Evolutionary conservation across 768 basidiomycete species (phyloP).

Genomic region (Auricularia sp.): DNA sequence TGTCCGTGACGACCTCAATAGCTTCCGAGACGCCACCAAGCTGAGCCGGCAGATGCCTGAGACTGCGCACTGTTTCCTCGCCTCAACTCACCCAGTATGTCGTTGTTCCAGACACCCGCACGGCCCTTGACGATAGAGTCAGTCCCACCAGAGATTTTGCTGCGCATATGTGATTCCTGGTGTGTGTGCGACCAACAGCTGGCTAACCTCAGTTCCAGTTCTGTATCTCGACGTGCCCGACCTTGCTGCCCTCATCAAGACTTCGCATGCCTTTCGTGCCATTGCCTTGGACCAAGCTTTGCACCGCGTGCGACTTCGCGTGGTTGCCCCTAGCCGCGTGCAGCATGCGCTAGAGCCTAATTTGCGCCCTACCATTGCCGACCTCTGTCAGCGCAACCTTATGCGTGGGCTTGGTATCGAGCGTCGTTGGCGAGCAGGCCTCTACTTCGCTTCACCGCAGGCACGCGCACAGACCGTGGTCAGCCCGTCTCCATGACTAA

Average conservation of each 20-base stretch:
- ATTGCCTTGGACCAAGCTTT: slow-evolving; percentile 55
- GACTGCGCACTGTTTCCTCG: background rate
- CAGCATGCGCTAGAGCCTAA: slow-evolving; percentile 54
- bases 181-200: slow-evolving; percentile 11
- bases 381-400: slow-evolving; percentile 60
- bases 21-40: too few relatives aligned
- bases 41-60: background rate
- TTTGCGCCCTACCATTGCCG: slow-evolving; percentile 53
- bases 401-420: slow-evolving; percentile 60
- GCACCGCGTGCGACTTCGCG: slow-evolving; percentile 47
- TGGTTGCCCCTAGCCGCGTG: slow-evolving; percentile 58
- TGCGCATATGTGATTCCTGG: slow-evolving; percentile 40
- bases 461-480: slow-evolving; percentile 26
- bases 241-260: slow-evolving; percentile 41
- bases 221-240: slow-evolving; percentile 69
- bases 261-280: slow-evolving; percentile 35
- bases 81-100: background rate
- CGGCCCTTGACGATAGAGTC: background rate
- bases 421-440: slow-evolving; percentile 53
- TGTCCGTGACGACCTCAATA: too few relatives aligned
- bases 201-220: slow-evolving; percentile 27
- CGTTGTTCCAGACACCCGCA: background rate
- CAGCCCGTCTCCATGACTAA: slow-evolving; percentile 3
- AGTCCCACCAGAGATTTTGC: slow-evolving; percentile 45
- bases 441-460: slow-evolving; percentile 51